Conservation (phyloP, 441 rosid species). For the Populus hybrid region DNA sequence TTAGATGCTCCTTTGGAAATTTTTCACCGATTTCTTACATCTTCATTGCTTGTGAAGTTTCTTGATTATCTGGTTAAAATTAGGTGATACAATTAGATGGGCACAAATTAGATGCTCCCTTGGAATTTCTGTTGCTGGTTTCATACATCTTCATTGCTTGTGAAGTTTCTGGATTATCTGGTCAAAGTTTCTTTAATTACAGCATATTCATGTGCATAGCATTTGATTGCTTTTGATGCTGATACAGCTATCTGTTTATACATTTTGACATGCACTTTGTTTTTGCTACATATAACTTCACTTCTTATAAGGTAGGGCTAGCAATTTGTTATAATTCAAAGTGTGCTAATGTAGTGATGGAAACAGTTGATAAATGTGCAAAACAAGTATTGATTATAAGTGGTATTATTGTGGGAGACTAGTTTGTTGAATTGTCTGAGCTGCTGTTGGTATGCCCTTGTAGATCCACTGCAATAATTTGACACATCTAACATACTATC, state of each 20-base stretch:
- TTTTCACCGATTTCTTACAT: neutral
- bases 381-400: neutral
- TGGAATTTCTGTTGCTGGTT: neutral
- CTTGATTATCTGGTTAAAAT: neutral
- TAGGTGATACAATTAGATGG: neutral
- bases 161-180: neutral
- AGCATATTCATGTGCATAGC: neutral
- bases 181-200: neutral
- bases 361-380: neutral
- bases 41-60: neutral
- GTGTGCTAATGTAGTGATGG: neutral
- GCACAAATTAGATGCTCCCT: neutral
- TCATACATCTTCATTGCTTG: neutral
- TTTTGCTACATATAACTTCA: neutral
- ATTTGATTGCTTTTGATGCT: neutral
- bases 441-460: neutral
- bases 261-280: neutral
- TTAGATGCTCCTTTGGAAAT: neutral
- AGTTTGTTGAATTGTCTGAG: slow-evolving; percentile 3
- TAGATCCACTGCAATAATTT: slow-evolving; percentile 1
- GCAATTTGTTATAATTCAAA: neutral
- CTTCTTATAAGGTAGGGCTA: neutral
- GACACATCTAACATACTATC: neutral
- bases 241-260: neutral
- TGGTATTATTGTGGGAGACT: neutral